These are phyloP conservation scores for Aegilops tauschii DNA, from an alignment of 176 grass and related monocot species.

Conservation along the genomic window DNA sequence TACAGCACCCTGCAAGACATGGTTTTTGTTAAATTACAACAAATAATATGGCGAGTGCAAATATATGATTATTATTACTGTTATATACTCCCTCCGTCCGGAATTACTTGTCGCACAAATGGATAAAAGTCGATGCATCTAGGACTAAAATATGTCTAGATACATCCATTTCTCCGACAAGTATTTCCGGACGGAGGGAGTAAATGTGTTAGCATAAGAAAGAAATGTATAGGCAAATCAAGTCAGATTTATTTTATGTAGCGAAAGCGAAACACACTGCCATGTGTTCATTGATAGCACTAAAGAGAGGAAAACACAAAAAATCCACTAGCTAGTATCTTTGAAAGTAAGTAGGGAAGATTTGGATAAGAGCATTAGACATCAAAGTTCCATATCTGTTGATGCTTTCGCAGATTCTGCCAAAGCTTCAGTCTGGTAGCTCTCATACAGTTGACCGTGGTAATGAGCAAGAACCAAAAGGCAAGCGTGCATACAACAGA, in stretches of 20 bases:
- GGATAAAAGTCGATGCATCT: too few species aligned
- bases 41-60: background rate
- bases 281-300: background rate
- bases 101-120: too few species aligned
- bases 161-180: too few species aligned
- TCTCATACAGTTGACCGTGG: slow-evolving; percentile 10
- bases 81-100: background rate
- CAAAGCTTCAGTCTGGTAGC: slow-evolving; percentile 12
- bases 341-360: slow-evolving; percentile 35
- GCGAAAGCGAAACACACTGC: background rate
- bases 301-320: background rate
- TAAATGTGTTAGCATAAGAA: background rate
- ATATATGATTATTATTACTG: background rate
- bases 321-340: slow-evolving; percentile 11
- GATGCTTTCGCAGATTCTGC: slow-evolving; percentile 43
- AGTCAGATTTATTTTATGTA: background rate
- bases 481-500: slow-evolving; percentile 1
- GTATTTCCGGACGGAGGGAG: too few species aligned
- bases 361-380: slow-evolving; percentile 42
- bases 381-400: slow-evolving; percentile 24
- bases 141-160: too few species aligned
- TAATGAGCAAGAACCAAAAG: slow-evolving; percentile 21
- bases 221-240: background rate
- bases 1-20: slow-evolving; percentile 1
- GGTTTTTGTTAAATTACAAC: background rate